These are phyloP conservation scores for Arachnomyces sp. DNA, from an alignment of 2,329 filamentous ascomycete species.

Conservation along the genomic window DNA sequence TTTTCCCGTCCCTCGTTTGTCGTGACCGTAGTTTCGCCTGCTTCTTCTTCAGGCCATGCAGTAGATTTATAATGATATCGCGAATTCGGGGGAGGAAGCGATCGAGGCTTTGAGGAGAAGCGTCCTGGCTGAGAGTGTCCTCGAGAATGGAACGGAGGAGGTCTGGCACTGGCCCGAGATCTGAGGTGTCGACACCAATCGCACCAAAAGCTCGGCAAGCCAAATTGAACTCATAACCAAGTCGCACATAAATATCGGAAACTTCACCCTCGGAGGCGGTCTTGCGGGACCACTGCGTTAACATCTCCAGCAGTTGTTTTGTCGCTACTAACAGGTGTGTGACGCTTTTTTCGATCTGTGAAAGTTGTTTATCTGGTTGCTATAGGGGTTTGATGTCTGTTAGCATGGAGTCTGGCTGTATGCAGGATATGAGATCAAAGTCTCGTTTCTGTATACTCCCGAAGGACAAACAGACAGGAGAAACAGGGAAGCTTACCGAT, in stretches of 20 bases:
- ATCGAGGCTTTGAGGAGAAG: conserved; percentile 85
- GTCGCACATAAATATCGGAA: conserved; percentile 92
- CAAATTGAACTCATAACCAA: conserved; percentile 99
- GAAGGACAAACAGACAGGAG: conserved; percentile 3
- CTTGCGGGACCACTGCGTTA: conserved; percentile 94
- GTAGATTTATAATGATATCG: conserved; percentile 95
- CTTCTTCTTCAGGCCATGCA: conserved; percentile 94
- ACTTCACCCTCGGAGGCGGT: conserved; percentile 89
- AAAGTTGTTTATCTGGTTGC: conserved; percentile 67
- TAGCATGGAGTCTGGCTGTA: too few species aligned
- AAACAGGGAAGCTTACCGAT: conserved; percentile 46
- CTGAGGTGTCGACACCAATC: conserved; percentile 90
- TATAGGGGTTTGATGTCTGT: conserved; percentile 8
- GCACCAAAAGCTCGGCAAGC: conserved; percentile 93
- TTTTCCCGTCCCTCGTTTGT: conserved; percentile 39
- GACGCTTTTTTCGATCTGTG: conserved; percentile 97
- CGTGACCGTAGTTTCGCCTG: conserved; percentile 72
- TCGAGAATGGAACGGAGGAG: conserved; percentile 83
- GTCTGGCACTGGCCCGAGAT: conserved; percentile 92
- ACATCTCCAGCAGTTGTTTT: conserved; percentile 91
- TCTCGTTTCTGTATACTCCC: conserved; percentile 3
- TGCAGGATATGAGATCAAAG: conserved; percentile 4
- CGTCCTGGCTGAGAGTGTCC: conserved; percentile 92
- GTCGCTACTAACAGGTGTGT: conserved; percentile 95
- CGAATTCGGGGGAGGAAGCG: conserved; percentile 88